Evolutionary conservation across 2,329 filamentous ascomycete species (phyloP).

Genomic region (Pseudogymnoascus sp.): DNA sequence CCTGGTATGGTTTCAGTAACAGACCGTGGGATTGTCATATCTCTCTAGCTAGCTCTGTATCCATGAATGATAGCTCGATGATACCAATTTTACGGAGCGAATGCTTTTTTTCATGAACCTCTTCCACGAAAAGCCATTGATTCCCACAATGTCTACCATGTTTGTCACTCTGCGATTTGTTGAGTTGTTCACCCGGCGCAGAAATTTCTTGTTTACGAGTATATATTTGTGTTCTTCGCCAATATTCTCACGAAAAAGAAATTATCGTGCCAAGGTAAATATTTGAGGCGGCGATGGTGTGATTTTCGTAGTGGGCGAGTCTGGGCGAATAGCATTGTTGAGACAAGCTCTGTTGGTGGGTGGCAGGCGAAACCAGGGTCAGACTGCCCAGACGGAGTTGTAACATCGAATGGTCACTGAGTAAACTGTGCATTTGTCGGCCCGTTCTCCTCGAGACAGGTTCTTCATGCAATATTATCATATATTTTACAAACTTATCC

Average conservation of each 20-base stretch:
- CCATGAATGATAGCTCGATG: slow-evolving; percentile 28
- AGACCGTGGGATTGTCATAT: slow-evolving; percentile 2
- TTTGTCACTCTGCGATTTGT: not conserved
- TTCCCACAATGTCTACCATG: not conserved
- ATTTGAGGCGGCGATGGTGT: slow-evolving; percentile 5
- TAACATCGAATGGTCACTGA: slow-evolving; percentile 2
- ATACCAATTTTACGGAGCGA: slow-evolving; percentile 21
- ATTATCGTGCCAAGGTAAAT: slow-evolving; percentile 1
- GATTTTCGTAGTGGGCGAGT: not conserved
- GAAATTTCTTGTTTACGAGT: not conserved
- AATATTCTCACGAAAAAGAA: slow-evolving; percentile 4
- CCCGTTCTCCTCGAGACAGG: not conserved
- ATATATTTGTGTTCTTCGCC: not conserved
- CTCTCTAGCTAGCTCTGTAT: slow-evolving; percentile 22
- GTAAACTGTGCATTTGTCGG: not conserved
- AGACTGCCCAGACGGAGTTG: not conserved
- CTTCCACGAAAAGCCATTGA: not conserved
- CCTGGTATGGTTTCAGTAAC: slow-evolving; percentile 20
- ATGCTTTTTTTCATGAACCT: slow-evolving; percentile 8
- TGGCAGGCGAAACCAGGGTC: not conserved
- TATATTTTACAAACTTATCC: not conserved
- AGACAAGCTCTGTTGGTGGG: not conserved
- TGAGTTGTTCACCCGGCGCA: not conserved
- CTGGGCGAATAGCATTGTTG: slow-evolving; percentile 1
- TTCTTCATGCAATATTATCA: not conserved